Percentiles rank a stretch among this genome's conserved stretches.
phyloP scores from a whole-genome alignment of 768 basidiomycete species.

The Rhodotorula sphaerocarpa region DNA sequence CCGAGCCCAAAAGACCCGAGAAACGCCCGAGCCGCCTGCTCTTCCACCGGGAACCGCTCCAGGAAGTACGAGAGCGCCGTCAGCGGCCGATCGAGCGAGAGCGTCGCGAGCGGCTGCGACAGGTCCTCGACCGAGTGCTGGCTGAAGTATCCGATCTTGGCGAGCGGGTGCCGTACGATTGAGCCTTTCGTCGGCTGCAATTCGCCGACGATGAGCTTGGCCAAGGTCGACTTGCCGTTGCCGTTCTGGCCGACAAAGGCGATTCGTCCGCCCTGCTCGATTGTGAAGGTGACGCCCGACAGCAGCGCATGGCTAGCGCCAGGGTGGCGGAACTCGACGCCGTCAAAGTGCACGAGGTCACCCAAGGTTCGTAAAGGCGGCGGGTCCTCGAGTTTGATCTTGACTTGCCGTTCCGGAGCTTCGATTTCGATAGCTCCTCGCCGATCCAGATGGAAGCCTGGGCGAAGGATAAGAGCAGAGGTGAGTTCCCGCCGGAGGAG shows the following conservation, averaged over 20 bases:
- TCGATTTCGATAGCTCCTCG: slow-evolving; percentile 33
- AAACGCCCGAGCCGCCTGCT: slow-evolving; percentile 47
- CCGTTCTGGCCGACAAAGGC: slow-evolving; percentile 53
- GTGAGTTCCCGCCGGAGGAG: no score
- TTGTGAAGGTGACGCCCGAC: slow-evolving; percentile 44
- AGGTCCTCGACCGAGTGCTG: slow-evolving; percentile 59
- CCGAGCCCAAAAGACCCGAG: slow-evolving; percentile 49
- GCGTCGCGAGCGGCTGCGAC: slow-evolving; percentile 39
- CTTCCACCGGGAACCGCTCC: slow-evolving; percentile 37
- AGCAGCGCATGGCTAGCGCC: slow-evolving; percentile 40
- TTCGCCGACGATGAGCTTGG: slow-evolving; percentile 42
- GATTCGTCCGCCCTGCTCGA: slow-evolving; percentile 46
- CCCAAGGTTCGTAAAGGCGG: slow-evolving; percentile 40
- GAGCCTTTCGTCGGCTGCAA: slow-evolving; percentile 45
- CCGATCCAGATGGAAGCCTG: slow-evolving; percentile 43
- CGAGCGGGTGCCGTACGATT: slow-evolving; percentile 28
- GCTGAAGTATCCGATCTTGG: slow-evolving; percentile 56
- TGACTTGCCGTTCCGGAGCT: slow-evolving; percentile 46
- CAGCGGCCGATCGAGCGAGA: slow-evolving; percentile 30
- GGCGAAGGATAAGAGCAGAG: background rate
- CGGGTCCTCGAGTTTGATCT: slow-evolving; percentile 46
- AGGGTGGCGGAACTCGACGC: slow-evolving; percentile 45
- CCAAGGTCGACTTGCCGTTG: slow-evolving; percentile 55
- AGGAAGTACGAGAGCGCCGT: slow-evolving; percentile 43
- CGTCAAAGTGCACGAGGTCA: slow-evolving; percentile 46